Base-by-base conservation (phyloP, 805 yeast species). In the Komagataella populi region DNA sequence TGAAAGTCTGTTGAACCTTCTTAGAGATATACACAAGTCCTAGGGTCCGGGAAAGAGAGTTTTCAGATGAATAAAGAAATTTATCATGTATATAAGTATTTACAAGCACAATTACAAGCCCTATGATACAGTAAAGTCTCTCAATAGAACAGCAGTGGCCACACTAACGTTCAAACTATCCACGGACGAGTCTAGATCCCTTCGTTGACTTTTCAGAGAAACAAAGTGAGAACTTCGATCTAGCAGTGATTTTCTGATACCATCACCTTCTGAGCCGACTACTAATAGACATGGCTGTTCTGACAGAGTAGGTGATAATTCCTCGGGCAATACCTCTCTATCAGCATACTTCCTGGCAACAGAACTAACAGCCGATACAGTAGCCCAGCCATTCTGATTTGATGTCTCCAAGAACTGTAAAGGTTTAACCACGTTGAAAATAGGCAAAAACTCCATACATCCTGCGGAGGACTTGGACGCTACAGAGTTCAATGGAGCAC, bases 111-210 rank as follows among this genome's bases (percentile, higher is more conserved):
- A 30, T 24, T 24, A 24, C 36, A 24, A 24, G 36, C 36, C 7
- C 36, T 7, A 7, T 18, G n/a, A 45, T 20, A 43, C n/a, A 12
- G 55, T 44, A 17, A 56, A 51, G 49, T 60, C 62, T 6, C 59
- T 59, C 6, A 87, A 67, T 49, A 89, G 61, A 24, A 89, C 60
- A 1, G 90, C 93, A 1, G 90, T 76, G 1, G 97, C 96, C 6
- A 89, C 96, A 61, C 93, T 86, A 36, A 87, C 97, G 61, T 89
- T 89, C 60, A 89, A 69, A 30, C 95, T 85, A 61, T 88, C 96
- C 44, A 89, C 81, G 45, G 67, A 60, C 3, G 54, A 58, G 54
- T 65, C 67, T 10, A 61, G 47, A 22, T 52, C 53, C 2, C 50
- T 55, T 49, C 66, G 58, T 30, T 52, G 55, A 47, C 60, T 56